These are phyloP conservation scores for Neophaeococcomyces aloes DNA, from an alignment of 2,329 filamentous ascomycete species.

Conservation along the genomic window DNA sequence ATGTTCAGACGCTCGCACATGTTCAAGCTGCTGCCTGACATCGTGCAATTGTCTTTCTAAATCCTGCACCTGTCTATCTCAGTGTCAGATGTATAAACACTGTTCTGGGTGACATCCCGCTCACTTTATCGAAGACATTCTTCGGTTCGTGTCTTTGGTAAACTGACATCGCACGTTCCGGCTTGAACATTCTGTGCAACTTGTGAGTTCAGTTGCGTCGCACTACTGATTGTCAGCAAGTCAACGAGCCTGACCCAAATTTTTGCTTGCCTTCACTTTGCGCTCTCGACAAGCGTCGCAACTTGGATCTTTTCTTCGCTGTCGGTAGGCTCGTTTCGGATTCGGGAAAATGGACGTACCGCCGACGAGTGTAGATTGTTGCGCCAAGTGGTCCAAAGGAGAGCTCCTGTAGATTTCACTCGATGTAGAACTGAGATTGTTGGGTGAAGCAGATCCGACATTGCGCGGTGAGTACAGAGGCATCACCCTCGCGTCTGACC, in stretches of 20 bases:
- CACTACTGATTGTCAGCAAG: slow-evolving; percentile 43
- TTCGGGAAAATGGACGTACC: slow-evolving; percentile 49
- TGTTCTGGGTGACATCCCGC: slow-evolving; percentile 20
- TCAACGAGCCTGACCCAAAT: not conserved
- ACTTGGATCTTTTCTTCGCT: slow-evolving; percentile 89
- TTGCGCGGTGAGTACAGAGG: slow-evolving; percentile 29
- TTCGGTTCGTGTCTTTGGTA: slow-evolving; percentile 94
- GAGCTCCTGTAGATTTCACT: slow-evolving; percentile 23
- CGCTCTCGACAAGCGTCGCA: slow-evolving; percentile 91
- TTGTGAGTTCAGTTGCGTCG: slow-evolving; percentile 90
- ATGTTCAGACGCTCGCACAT: slow-evolving; percentile 55
- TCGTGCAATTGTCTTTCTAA: slow-evolving; percentile 71
- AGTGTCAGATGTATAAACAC: slow-evolving; percentile 10
- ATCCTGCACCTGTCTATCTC: too few species aligned
- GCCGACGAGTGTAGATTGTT: slow-evolving; percentile 24
- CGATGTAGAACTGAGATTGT: slow-evolving; percentile 27
- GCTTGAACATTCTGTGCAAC: slow-evolving; percentile 94
- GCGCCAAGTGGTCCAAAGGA: slow-evolving; percentile 10
- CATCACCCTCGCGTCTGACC: slow-evolving; percentile 11
- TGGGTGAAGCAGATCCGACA: slow-evolving; percentile 30
- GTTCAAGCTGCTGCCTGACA: slow-evolving; percentile 69
- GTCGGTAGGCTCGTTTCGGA: slow-evolving; percentile 88
- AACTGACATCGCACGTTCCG: slow-evolving; percentile 97
- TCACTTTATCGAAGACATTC: slow-evolving; percentile 96
- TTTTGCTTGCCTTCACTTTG: slow-evolving; percentile 49